phyloP scores from a whole-genome alignment of 345 rosid genomes.

The Bretschneidera sinensis region DNA sequence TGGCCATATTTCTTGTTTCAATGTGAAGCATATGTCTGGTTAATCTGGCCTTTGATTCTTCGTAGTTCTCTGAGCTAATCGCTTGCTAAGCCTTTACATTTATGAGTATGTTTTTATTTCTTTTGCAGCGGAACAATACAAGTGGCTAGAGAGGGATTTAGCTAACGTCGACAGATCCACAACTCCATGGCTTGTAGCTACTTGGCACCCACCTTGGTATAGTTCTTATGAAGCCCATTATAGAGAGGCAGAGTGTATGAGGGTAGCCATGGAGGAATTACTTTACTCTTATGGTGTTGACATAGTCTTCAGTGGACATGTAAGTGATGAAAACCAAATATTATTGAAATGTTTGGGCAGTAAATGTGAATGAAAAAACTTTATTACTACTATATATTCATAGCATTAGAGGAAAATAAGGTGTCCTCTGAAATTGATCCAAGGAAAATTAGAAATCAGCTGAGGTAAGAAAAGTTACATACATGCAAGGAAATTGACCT shows the following conservation, averaged over 20 bases:
- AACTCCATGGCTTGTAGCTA: slow-evolving; percentile 85
- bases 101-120: not conserved
- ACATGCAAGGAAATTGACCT: not conserved
- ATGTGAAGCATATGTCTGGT: not conserved
- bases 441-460: not conserved
- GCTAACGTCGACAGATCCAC: slow-evolving; percentile 47
- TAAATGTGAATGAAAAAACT: not conserved
- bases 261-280: slow-evolving; percentile 76
- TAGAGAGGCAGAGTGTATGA: slow-evolving; percentile 94
- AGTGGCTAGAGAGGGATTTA: slow-evolving; percentile 75
- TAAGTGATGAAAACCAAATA: slow-evolving; percentile 25
- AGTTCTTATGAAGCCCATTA: slow-evolving; percentile 75
- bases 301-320: slow-evolving; percentile 84
- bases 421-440: not conserved
- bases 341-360: not conserved
- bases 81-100: not conserved
- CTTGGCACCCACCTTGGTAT: slow-evolving; percentile 94
- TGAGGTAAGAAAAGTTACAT: not conserved
- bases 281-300: slow-evolving; percentile 63
- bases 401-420: not conserved
- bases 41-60: not conserved
- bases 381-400: not conserved
- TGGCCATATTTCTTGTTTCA: not conserved
- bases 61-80: not conserved
- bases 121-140: slow-evolving; percentile 64